Conservation (phyloP, 768 basidiomycete species). For the Sporobolomyces pararoseus region DNA sequence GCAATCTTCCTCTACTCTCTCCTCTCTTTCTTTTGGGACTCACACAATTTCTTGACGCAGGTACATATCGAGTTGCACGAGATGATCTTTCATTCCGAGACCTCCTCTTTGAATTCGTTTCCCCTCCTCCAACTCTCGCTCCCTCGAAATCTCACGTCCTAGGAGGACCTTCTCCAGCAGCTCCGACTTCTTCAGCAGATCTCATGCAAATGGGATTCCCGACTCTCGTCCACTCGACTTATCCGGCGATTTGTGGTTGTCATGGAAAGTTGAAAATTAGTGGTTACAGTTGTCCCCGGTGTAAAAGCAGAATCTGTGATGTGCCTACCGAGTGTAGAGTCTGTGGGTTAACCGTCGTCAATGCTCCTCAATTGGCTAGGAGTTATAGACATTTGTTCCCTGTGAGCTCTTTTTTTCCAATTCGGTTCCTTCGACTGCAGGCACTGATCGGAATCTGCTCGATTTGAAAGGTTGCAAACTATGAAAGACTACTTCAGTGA, state of each 20-base stretch:
- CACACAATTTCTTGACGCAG: slow-evolving; percentile 53
- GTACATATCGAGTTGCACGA: slow-evolving; percentile 84
- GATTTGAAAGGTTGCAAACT: slow-evolving; percentile 36
- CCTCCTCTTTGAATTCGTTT: slow-evolving; percentile 87
- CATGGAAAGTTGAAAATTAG: slow-evolving; percentile 87
- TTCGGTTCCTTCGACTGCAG: too few relatives aligned
- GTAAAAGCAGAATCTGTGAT: slow-evolving; percentile 88
- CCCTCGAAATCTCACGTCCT: slow-evolving; percentile 42
- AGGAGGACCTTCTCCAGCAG: slow-evolving; percentile 57
- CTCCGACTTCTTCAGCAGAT: slow-evolving; percentile 63
- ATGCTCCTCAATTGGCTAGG: slow-evolving; percentile 90
- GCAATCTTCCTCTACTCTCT: not conserved
- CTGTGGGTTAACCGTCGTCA: slow-evolving; percentile 95
- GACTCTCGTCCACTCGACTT: slow-evolving; percentile 71
- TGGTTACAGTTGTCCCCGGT: slow-evolving; percentile 92
- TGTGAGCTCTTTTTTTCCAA: slow-evolving; percentile 54
- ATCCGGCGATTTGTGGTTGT: slow-evolving; percentile 82
- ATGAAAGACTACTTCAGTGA: slow-evolving; percentile 14
- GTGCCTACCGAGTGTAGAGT: slow-evolving; percentile 97
- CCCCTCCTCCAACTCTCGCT: slow-evolving; percentile 67
- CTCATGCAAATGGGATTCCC: slow-evolving; percentile 99
- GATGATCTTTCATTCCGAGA: slow-evolving; percentile 98
- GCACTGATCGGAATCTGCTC: too few relatives aligned
- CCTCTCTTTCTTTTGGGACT: not conserved
- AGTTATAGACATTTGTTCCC: slow-evolving; percentile 96